These are phyloP conservation scores for Carex pumila DNA, from an alignment of 176 grass and related monocot genomes.

Conservation along the genomic window DNA sequence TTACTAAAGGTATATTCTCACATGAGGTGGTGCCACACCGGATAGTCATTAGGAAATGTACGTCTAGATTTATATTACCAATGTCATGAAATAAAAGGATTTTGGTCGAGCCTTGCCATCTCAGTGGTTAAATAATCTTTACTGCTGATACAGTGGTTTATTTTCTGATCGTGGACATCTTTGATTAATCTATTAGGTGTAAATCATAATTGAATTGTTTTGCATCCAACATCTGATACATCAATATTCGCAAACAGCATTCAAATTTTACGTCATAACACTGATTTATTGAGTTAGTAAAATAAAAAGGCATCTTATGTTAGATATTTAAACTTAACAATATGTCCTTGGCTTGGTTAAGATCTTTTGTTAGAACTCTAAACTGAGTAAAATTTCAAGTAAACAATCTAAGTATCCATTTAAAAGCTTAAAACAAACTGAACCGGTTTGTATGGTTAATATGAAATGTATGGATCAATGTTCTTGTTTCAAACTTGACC, in stretches of 20 bases:
- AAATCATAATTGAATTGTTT: neutral
- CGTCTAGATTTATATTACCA: neutral
- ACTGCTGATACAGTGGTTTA: neutral
- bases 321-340: neutral
- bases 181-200: neutral
- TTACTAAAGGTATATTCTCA: neutral
- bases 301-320: neutral
- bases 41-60: neutral
- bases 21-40: neutral
- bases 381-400: neutral
- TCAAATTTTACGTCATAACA: neutral
- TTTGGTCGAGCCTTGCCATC: neutral
- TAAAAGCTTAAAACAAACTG: neutral
- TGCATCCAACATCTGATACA: neutral
- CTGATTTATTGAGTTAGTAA: neutral
- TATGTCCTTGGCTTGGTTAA: neutral
- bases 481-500: neutral
- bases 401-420: neutral
- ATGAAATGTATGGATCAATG: neutral
- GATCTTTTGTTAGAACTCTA: neutral
- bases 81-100: neutral
- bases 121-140: neutral
- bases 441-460: neutral
- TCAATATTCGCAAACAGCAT: neutral
- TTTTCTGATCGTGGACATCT: neutral